Evolutionary conservation across 2,329 filamentous ascomycete species (phyloP).

Genomic region (Claviceps purpurea): DNA sequence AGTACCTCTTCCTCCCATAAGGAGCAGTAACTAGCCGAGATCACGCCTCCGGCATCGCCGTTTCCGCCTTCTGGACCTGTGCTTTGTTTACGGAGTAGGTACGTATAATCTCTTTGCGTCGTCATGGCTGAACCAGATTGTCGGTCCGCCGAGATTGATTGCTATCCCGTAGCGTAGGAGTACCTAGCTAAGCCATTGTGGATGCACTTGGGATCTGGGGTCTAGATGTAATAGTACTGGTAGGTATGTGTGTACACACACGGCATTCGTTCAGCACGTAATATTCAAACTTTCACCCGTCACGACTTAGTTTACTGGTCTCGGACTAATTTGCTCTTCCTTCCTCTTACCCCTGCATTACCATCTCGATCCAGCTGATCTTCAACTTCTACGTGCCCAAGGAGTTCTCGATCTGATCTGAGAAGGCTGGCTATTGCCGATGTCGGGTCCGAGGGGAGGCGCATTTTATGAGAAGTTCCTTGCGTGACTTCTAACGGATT

Average conservation of each 20-base stretch:
- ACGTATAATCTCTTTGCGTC: background rate
- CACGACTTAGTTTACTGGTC: background rate
- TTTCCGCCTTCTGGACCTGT: background rate
- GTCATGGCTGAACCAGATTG: background rate
- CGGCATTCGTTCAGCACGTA: background rate
- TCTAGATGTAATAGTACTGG: too few species aligned
- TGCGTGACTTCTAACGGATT: too few species aligned
- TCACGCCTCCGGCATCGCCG: slow-evolving; percentile 3
- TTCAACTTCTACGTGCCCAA: too few species aligned
- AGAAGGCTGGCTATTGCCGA: too few species aligned
- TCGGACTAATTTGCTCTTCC: background rate
- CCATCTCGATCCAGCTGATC: background rate
- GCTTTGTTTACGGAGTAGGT: background rate
- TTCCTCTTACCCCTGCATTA: background rate
- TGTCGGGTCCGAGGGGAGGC: too few species aligned
- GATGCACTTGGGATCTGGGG: background rate
- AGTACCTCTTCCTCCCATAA: too few species aligned
- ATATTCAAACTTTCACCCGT: background rate
- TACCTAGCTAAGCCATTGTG: background rate
- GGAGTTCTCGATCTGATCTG: too few species aligned
- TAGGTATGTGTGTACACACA: background rate
- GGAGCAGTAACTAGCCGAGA: background rate
- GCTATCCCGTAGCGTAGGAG: background rate
- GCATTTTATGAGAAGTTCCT: too few species aligned
- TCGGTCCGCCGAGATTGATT: background rate